Evolutionary conservation across 352 stramenopile species (phyloP).

Genomic region (Phytophthora cryptogea): DNA sequence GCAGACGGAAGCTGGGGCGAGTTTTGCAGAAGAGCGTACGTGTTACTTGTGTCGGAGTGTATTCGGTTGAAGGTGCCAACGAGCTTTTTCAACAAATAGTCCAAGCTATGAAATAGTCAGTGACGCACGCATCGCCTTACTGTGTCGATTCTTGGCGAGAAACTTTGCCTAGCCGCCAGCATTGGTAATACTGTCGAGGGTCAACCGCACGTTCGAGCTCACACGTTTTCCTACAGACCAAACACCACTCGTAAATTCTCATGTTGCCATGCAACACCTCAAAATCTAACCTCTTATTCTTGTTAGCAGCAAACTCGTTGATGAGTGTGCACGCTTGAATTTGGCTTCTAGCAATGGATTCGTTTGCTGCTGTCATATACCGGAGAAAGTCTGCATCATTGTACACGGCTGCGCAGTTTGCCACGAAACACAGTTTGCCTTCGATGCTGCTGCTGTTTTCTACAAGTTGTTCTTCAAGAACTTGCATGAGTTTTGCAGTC

Average conservation of each 20-base stretch:
- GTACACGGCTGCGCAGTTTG: conserved; percentile 12
- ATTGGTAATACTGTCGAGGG: conserved; percentile 41
- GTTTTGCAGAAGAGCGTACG: conserved; percentile 93
- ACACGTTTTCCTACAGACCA: conserved; percentile 22
- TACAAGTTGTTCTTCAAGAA: conserved; percentile 34
- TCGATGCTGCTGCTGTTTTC: conserved; percentile 4
- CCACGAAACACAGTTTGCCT: conserved; percentile 22
- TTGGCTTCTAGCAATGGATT: conserved; percentile 40
- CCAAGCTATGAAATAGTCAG: conserved; percentile 4
- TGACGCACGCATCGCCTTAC: not conserved
- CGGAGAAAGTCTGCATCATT: conserved; percentile 44
- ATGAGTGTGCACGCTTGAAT: conserved; percentile 47
- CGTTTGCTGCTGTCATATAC: conserved; percentile 46
- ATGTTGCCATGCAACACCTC: not conserved
- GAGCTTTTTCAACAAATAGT: conserved; percentile 75
- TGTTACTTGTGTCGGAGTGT: conserved; percentile 94
- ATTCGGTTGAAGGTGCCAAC: conserved; percentile 94
- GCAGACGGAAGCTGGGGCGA: conserved; percentile 90
- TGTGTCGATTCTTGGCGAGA: conserved; percentile 6
- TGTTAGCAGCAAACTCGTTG: conserved; percentile 33
- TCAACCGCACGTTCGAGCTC: conserved; percentile 22
- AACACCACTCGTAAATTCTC: not conserved
- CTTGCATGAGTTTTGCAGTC: conserved; percentile 24
- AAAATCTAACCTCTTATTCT: conserved; percentile 28
- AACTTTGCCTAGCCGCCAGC: conserved; percentile 40